Evolutionary conservation across 192 early-diverging fungal genomes (phyloP).

Genomic region (Pecoramyces ruminantium): DNA sequence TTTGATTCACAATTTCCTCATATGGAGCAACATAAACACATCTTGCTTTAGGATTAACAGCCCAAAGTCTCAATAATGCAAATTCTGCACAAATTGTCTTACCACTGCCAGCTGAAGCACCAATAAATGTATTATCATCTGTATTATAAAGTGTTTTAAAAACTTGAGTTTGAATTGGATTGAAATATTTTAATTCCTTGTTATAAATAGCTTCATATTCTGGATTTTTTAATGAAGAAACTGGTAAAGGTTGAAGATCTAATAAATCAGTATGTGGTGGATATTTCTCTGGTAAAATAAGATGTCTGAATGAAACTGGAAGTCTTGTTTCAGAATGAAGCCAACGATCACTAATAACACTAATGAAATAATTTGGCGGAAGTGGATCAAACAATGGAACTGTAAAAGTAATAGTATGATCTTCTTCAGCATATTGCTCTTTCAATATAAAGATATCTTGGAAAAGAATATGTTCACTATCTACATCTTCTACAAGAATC

Average conservation of each 20-base stretch:
- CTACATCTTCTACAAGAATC: conserved; percentile 87
- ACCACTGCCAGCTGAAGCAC: conserved; percentile 83
- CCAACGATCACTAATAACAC: conserved; percentile 88
- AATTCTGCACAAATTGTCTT: conserved; percentile 93
- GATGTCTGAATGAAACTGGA: conserved; percentile 81
- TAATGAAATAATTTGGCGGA: conserved; percentile 93
- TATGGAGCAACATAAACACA: conserved; percentile 87
- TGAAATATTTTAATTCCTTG: conserved; percentile 44
- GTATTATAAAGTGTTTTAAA: conserved; percentile 77
- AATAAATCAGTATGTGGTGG: conserved; percentile 85
- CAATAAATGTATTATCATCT: conserved; percentile 81
- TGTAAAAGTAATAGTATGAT: conserved; percentile 77
- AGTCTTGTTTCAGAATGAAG: conserved; percentile 76
- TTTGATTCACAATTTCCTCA: conserved; percentile 60
- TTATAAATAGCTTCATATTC: conserved; percentile 55
- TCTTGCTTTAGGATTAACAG: conserved; percentile 30
- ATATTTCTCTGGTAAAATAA: conserved; percentile 83
- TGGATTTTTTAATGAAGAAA: conserved; percentile 56
- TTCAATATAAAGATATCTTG: conserved; percentile 85
- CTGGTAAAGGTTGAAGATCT: conserved; percentile 79
- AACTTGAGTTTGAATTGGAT: conserved; percentile 89
- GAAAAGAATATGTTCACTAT: conserved; percentile 74
- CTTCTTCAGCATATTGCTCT: conserved; percentile 59
- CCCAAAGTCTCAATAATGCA: conserved; percentile 80
- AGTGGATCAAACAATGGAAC: conserved; percentile 81